Conservation (phyloP, 1,284 basidiomycete species). For the Exobasidium cylindrosporum region DNA sequence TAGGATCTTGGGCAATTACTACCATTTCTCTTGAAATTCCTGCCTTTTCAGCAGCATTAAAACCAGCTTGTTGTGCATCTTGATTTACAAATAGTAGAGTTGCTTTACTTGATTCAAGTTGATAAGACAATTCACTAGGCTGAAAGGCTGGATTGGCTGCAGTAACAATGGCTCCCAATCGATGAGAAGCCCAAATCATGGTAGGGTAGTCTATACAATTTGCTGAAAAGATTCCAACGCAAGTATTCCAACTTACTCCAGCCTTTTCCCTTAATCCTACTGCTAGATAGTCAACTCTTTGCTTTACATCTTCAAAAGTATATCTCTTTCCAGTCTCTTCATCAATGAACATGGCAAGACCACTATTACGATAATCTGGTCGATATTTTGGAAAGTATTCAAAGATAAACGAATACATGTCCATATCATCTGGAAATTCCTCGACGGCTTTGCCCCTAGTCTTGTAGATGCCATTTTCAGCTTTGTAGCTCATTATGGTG, state of each 20-base stretch:
- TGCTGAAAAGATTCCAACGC: conserved; percentile 33
- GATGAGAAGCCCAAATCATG: conserved; percentile 71
- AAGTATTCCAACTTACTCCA: conserved; percentile 18
- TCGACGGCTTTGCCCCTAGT: conserved; percentile 24
- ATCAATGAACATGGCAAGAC: conserved; percentile 37
- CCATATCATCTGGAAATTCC: conserved; percentile 33
- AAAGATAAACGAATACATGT: conserved; percentile 28
- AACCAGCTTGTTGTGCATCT: conserved; percentile 59
- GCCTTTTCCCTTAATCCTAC: conserved; percentile 18
- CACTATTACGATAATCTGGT: conserved; percentile 34
- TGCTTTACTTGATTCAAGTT: conserved; percentile 61
- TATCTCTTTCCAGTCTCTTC: conserved; percentile 32
- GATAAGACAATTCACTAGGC: conserved; percentile 62
- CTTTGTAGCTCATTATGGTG: conserved; percentile 2
- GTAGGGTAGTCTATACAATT: conserved; percentile 65
- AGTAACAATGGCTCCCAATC: conserved; percentile 70
- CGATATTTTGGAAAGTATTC: conserved; percentile 32
- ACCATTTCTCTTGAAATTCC: conserved; percentile 60
- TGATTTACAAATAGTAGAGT: conserved; percentile 65
- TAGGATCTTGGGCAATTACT: conserved; percentile 27
- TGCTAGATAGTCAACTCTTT: conserved; percentile 30
- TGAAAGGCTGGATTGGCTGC: conserved; percentile 71
- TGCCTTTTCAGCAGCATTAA: conserved; percentile 61
- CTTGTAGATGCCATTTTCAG: conserved; percentile 25
- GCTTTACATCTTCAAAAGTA: conserved; percentile 34